These are phyloP conservation scores for Saccharum hybrid DNA, from an alignment of 202 grass and related monocot species.

Conservation along the genomic window DNA sequence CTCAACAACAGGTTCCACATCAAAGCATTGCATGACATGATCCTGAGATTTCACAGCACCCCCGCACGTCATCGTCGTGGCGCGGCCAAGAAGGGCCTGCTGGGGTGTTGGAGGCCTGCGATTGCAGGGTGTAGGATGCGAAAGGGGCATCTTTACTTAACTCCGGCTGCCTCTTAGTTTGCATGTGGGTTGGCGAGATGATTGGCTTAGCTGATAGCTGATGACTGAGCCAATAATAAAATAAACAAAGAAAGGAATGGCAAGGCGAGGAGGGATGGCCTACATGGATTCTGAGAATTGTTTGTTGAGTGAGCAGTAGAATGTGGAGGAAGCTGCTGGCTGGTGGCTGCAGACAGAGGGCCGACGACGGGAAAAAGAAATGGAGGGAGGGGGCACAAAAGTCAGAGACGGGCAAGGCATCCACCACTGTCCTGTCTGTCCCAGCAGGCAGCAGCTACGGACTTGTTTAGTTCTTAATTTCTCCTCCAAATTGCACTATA, in stretches of 20 bases:
- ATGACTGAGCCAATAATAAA: no score
- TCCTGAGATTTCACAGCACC: no score
- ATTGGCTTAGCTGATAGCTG: no score
- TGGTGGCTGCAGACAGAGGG: no score
- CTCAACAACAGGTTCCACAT: no score
- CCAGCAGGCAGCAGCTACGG: no score
- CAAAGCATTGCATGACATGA: no score
- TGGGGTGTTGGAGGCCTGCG: no score
- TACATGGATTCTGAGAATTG: neutral
- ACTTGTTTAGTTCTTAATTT: no score
- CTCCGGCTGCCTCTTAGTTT: constrained; percentile 5
- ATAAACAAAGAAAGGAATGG: neutral
- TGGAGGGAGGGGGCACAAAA: no score
- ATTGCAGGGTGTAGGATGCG: neutral
- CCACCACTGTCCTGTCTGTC: neutral
- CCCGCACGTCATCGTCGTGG: neutral
- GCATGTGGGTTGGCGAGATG: no score
- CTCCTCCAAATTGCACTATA: no score
- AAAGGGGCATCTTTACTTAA: constrained; percentile 38
- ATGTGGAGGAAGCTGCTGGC: neutral
- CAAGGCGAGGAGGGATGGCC: constrained; percentile 17
- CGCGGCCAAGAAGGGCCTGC: neutral
- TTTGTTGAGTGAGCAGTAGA: neutral
- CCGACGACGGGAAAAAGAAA: neutral
- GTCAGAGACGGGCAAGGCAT: constrained; percentile 37